phyloP scores from a whole-genome alignment of 306 rosid genomes.

The Quercus berberidifolia region DNA sequence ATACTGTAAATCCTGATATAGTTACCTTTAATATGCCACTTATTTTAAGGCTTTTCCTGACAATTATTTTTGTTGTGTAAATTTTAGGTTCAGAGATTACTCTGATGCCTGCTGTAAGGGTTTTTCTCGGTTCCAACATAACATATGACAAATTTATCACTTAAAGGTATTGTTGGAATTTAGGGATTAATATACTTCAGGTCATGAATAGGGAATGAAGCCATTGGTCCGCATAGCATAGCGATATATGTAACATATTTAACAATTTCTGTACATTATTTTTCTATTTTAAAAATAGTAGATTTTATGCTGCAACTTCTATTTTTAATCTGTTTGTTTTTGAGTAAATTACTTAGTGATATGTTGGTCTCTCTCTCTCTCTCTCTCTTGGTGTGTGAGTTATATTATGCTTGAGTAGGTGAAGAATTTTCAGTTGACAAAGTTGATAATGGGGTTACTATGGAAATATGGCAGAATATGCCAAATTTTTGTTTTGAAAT shows the following conservation, averaged over 20 bases:
- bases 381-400: neutral
- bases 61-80: constrained; percentile 12
- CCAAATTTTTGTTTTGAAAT: no score
- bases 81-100: constrained; percentile 35
- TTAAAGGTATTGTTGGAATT: constrained; percentile 33
- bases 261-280: constrained; percentile 27
- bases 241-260: neutral
- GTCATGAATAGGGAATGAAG: constrained; percentile 51
- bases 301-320: neutral
- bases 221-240: constrained; percentile 49
- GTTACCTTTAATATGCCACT: constrained; percentile 3
- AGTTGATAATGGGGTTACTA: no score
- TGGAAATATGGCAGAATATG: no score
- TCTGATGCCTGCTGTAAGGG: constrained; percentile 27
- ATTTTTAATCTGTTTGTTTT: neutral
- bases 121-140: constrained; percentile 6
- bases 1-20: neutral
- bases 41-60: constrained; percentile 1
- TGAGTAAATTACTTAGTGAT: neutral
- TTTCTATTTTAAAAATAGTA: neutral
- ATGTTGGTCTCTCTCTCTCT: neutral
- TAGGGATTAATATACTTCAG: constrained; percentile 23
- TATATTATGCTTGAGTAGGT: no score
- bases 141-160: constrained; percentile 4
- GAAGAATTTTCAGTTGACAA: no score